Percentiles rank a stretch among this genome's conserved stretches.
Evolutionary conservation across 805 yeast species (phyloP).

Genomic region (Priceomyces haplophilus): DNA sequence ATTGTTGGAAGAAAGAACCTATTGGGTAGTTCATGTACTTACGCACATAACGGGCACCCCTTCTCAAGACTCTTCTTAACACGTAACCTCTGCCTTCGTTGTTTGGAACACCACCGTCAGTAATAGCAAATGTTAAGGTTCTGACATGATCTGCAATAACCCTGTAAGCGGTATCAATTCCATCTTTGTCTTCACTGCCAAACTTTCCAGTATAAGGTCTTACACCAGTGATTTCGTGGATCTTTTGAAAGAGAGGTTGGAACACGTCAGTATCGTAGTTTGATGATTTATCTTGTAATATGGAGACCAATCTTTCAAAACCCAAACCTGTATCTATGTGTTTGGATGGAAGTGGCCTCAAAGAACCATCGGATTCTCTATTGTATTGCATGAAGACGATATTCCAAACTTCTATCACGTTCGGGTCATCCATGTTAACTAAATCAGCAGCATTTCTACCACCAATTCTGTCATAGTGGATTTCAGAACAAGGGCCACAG

Average conservation of each 20-base stretch:
- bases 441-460: slow-evolving; percentile 91
- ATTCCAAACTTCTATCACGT: slow-evolving; percentile 97
- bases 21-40: slow-evolving; percentile 95
- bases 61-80: slow-evolving; percentile 90
- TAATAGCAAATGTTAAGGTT: slow-evolving; percentile 91
- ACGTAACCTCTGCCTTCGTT: slow-evolving; percentile 99
- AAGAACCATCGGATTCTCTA: slow-evolving; percentile 82
- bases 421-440: slow-evolving; percentile 97
- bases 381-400: slow-evolving; percentile 95
- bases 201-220: slow-evolving; percentile 90
- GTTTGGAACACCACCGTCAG: slow-evolving; percentile 99
- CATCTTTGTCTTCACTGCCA: slow-evolving; percentile 89
- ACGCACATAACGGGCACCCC: slow-evolving; percentile 96
- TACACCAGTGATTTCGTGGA: slow-evolving; percentile 90
- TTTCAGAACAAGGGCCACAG: slow-evolving; percentile 98
- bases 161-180: slow-evolving; percentile 96
- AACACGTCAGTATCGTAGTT: slow-evolving; percentile 98
- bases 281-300: slow-evolving; percentile 84
- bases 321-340: slow-evolving; percentile 99
- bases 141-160: slow-evolving; percentile 98
- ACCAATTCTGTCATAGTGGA: slow-evolving; percentile 97
- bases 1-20: slow-evolving; percentile 87
- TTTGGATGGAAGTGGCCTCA: slow-evolving; percentile 84
- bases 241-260: slow-evolving; percentile 78
- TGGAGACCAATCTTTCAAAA: slow-evolving; percentile 93